Conservation (phyloP, 148 eudicot species). For the Drosera capensis region DNA sequence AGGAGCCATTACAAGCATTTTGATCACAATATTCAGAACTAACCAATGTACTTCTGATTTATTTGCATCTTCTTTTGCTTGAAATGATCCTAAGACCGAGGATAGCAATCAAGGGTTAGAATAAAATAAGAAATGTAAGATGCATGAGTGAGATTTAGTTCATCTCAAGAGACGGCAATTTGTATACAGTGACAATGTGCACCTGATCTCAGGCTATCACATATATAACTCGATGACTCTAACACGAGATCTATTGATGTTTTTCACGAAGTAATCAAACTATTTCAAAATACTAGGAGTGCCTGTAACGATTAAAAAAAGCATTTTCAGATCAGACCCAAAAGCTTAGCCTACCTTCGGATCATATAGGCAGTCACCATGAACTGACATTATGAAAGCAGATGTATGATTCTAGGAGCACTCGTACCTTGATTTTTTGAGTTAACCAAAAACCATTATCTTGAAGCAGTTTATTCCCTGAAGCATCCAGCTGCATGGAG, state of each 20-base stretch:
- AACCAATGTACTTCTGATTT: conserved; percentile 37
- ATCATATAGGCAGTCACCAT: too few species aligned
- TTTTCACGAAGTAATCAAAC: too few species aligned
- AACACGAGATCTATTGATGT: too few species aligned
- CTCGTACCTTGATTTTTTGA: not conserved
- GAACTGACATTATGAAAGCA: too few species aligned
- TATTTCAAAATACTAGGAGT: too few species aligned
- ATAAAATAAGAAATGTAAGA: not conserved
- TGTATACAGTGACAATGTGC: too few species aligned
- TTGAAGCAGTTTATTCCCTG: not conserved
- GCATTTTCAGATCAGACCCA: not conserved
- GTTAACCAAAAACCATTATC: not conserved
- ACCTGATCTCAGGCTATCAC: too few species aligned
- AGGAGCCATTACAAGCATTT: not conserved
- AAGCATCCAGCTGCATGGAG: not conserved
- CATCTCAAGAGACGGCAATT: not conserved
- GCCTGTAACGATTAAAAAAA: too few species aligned
- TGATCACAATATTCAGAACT: conserved; percentile 4
- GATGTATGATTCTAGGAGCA: not conserved
- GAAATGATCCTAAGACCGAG: conserved; percentile 25
- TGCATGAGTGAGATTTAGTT: not conserved
- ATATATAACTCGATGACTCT: too few species aligned
- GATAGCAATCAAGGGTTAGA: not conserved
- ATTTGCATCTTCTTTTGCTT: conserved; percentile 18
- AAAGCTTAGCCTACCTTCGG: too few species aligned